Base-by-base conservation (phyloP, 1,284 basidiomycete species). In the Cryptococcus maquisensis region DNA sequence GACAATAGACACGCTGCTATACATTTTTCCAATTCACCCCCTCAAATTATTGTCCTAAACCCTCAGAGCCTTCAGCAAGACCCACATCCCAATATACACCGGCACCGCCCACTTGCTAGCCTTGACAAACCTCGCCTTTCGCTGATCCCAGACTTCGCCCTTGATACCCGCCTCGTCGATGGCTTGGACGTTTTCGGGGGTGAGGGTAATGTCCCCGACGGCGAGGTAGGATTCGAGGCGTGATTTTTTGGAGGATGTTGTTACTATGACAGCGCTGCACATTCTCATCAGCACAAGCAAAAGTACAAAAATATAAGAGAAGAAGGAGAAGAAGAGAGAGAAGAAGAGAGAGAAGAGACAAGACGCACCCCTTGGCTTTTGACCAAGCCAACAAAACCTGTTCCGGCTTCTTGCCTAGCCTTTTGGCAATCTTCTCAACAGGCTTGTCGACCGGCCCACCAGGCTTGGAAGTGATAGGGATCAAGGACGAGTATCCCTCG, bases 361-460 rank as follows among this genome's bases (percentile, higher is more conserved):
- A 23, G 21, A 60, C 71, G 52, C 47, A 69, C 71, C 57, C 56
- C 53, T 73, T 73, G 5, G 68, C 69, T 44, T 65, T 66, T 10
- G 65, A 67, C 71, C 71, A 73, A 15, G 71, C 71, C n/a, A 73
- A 84, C 8, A 89, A 77, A 9, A 89, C 81, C 67, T 89, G 86
- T 47, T 84, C 85, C 0, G 82, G 78, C 1, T 83, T 81, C 13
- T 79, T 83, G 3, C 78, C 78, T 21, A 84, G 77, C 15, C 82
- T 77, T 38, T 81, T 73, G 0, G 84, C 82, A 28, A 86, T 82
- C 7, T 77, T 73, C 23, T 79, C 73, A 39, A 89, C 77, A 0
- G 84, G 82, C 47, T 77, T 79, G 65, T 87, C 86, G 10, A 90
- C 79, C 2, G 86, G 83, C 7, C 86, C 86, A 3, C 84, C 85